Evolutionary conservation across 2,329 filamentous ascomycete species (phyloP).

Genomic region (Diplodia scrobiculata): DNA sequence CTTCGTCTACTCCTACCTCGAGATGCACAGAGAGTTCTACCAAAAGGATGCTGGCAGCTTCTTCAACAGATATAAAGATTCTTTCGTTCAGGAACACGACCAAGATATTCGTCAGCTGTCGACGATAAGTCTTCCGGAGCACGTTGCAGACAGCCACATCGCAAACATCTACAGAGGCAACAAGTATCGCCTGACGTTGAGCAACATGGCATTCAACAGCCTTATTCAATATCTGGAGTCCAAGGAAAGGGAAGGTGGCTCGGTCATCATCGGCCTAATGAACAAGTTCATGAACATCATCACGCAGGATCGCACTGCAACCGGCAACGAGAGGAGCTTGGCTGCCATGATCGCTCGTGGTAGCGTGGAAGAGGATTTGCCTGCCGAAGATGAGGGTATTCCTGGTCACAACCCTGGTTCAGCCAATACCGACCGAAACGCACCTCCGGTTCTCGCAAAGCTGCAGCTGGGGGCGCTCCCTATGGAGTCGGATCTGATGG

Average conservation of each 20-base stretch:
- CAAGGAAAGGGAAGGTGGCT: slow-evolving; percentile 79
- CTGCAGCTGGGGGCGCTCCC: slow-evolving; percentile 80
- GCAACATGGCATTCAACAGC: slow-evolving; percentile 76
- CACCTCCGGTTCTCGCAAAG: slow-evolving; percentile 60
- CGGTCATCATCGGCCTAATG: slow-evolving; percentile 74
- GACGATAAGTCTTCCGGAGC: slow-evolving; percentile 72
- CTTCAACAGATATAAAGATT: slow-evolving; percentile 66
- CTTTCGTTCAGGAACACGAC: slow-evolving; percentile 74
- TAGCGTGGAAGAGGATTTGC: slow-evolving; percentile 59
- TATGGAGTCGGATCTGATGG: slow-evolving; percentile 78
- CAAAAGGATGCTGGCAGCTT: slow-evolving; percentile 72
- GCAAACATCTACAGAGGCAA: slow-evolving; percentile 80
- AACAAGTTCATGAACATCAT: slow-evolving; percentile 61
- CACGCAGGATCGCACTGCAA: slow-evolving; percentile 59
- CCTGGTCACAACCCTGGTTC: slow-evolving; percentile 68
- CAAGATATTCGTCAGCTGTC: slow-evolving; percentile 79
- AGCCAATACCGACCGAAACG: slow-evolving; percentile 61
- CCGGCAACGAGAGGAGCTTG: slow-evolving; percentile 61
- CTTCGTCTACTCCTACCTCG: slow-evolving; percentile 89
- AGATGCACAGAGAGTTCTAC: slow-evolving; percentile 72
- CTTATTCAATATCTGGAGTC: slow-evolving; percentile 86
- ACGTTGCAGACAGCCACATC: slow-evolving; percentile 74
- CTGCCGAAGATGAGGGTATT: slow-evolving; percentile 69
- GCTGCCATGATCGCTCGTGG: slow-evolving; percentile 61
- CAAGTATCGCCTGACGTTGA: slow-evolving; percentile 89